Evolutionary conservation across 73 alveolate species (phyloP).

Genomic region (Paramecium sexaurelia): DNA sequence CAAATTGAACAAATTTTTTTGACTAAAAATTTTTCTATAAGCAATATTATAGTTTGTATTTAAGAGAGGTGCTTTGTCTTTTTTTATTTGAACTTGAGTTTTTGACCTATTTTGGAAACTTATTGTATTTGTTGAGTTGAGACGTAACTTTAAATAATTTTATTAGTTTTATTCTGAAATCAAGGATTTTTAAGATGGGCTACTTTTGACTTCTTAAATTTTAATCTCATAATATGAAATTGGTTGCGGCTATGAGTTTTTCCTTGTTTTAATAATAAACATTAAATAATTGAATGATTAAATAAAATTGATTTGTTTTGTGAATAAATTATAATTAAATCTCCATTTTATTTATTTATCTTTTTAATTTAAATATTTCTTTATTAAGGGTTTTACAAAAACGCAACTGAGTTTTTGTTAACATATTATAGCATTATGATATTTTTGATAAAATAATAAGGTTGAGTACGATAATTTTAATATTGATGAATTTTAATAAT

Average conservation of each 20-base stretch:
- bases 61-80: neutral
- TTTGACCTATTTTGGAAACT: neutral
- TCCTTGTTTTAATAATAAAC: neutral
- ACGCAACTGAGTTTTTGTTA: neutral
- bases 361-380: neutral
- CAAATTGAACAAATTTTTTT: neutral
- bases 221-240: neutral
- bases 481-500: neutral
- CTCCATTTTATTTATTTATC: neutral
- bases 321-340: neutral
- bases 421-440: no score
- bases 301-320: neutral
- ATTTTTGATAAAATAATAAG: neutral
- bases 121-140: neutral
- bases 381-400: neutral
- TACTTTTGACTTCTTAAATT: neutral
- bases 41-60: neutral
- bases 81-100: neutral
- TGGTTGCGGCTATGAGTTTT: neutral
- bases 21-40: neutral
- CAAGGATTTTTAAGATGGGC: neutral
- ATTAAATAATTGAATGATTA: neutral
- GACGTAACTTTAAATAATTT: neutral
- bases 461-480: no score
- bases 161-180: neutral